Percentiles rank a stretch among this genome's conserved stretches.
Conservation (phyloP, 2,329 filamentous ascomycete species). For the Seiridium unicorne region DNA sequence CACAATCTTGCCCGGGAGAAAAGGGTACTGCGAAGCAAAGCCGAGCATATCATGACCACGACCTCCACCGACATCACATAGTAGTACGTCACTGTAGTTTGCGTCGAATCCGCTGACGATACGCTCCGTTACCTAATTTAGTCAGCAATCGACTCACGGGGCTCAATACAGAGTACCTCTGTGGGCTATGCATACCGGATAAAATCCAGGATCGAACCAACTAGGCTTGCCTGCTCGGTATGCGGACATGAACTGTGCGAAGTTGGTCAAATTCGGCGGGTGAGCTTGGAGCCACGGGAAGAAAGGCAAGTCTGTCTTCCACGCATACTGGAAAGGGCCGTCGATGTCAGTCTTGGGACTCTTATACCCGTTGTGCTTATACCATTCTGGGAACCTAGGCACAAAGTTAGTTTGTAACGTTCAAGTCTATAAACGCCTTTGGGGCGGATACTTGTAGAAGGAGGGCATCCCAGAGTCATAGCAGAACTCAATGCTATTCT, state of each 20-base stretch:
- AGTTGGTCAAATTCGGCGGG: neutral
- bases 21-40: neutral
- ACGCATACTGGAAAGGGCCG: neutral
- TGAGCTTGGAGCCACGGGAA: neutral
- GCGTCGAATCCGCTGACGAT: neutral
- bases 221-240: neutral
- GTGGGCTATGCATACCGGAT: neutral
- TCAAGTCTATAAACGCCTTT: neutral
- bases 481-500: slow-evolving; percentile 31
- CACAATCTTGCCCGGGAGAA: neutral
- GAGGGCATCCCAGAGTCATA: neutral
- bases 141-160: no score
- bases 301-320: neutral
- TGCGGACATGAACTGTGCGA: neutral
- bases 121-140: neutral
- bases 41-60: neutral
- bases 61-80: neutral
- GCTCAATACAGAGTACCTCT: no score
- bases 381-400: neutral
- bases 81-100: neutral
- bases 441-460: neutral
- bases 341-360: neutral
- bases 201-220: neutral
- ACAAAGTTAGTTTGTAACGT: neutral
- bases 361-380: neutral